Evolutionary conservation across 306 rosid species (phyloP).

Genomic region (Castanea crenata): DNA sequence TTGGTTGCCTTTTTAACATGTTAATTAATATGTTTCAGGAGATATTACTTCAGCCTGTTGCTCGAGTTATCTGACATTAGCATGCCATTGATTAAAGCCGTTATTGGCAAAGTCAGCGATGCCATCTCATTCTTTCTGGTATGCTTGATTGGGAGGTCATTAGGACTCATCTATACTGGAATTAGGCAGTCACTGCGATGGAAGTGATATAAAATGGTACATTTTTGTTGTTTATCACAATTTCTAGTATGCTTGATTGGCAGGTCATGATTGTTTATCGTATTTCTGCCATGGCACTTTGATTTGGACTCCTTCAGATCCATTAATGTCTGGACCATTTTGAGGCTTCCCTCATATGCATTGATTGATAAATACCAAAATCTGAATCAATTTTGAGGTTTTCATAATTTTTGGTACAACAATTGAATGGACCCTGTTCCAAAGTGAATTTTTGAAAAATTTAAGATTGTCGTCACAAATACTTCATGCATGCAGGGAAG

Average conservation of each 20-base stretch:
- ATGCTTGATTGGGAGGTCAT: conserved; percentile 85
- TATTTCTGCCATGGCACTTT: not conserved
- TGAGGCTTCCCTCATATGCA: not conserved
- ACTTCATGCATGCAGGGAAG: not conserved
- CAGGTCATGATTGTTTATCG: not conserved
- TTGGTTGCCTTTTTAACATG: conserved; percentile 13
- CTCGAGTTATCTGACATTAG: conserved; percentile 87
- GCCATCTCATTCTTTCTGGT: conserved; percentile 81
- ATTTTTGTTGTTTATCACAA: conserved; percentile 19
- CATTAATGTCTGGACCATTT: conserved; percentile 3
- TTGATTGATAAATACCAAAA: conserved; percentile 6
- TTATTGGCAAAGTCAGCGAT: conserved; percentile 67
- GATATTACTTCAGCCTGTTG: conserved; percentile 88
- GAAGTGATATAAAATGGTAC: conserved; percentile 53
- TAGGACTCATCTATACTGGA: conserved; percentile 92
- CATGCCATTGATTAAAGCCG: conserved; percentile 67
- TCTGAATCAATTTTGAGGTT: conserved; percentile 2
- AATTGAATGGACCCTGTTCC: not conserved
- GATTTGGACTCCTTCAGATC: conserved; percentile 13
- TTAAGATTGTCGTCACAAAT: too few species aligned
- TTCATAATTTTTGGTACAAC: not conserved
- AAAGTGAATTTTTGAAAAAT: not conserved
- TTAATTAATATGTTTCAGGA: conserved; percentile 50
- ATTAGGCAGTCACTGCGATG: conserved; percentile 84
- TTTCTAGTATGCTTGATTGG: not conserved